A percentile compares a stretch with the other conserved stretches of the same genome.
Evolutionary conservation across 257 asterid species (phyloP).

Genomic region (Solanum bulbocastanum): DNA sequence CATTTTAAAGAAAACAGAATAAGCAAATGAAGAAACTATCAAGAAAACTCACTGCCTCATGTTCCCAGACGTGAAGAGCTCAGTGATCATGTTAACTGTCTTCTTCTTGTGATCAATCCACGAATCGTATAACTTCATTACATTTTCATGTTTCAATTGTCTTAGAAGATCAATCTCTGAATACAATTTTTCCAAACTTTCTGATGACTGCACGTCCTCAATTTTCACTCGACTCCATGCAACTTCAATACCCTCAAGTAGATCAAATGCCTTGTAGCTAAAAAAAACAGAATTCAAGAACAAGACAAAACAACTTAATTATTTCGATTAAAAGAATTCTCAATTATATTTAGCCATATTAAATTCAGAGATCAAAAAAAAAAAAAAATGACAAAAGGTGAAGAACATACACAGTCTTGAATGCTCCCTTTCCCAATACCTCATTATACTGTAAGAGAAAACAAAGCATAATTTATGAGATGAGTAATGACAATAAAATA

Average conservation of each 20-base stretch:
- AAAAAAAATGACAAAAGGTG: background rate
- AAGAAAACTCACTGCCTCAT: constrained; percentile 55
- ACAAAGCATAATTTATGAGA: background rate
- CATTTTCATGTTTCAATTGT: constrained; percentile 55
- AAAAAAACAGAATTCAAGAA: background rate
- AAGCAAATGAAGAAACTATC: background rate
- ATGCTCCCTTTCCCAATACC: constrained; percentile 77
- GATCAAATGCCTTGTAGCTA: constrained; percentile 77
- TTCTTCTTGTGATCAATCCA: constrained; percentile 77
- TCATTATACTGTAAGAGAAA: constrained; percentile 44
- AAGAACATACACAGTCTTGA: constrained; percentile 65
- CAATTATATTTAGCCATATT: background rate
- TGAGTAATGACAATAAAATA: no score
- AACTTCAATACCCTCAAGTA: constrained; percentile 67
- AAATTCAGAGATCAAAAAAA: background rate
- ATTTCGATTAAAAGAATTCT: background rate
- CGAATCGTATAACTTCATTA: constrained; percentile 28
- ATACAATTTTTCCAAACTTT: constrained; percentile 56
- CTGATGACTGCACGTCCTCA: constrained; percentile 46
- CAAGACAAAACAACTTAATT: background rate
- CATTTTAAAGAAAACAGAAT: background rate
- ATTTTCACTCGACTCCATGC: constrained; percentile 78
- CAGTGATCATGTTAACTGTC: constrained; percentile 77
- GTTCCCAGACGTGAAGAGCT: constrained; percentile 83
- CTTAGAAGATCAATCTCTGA: constrained; percentile 75